These are phyloP conservation scores for Pseudocercospora ulei DNA, from an alignment of 2,329 filamentous ascomycete genomes.

Conservation along the genomic window DNA sequence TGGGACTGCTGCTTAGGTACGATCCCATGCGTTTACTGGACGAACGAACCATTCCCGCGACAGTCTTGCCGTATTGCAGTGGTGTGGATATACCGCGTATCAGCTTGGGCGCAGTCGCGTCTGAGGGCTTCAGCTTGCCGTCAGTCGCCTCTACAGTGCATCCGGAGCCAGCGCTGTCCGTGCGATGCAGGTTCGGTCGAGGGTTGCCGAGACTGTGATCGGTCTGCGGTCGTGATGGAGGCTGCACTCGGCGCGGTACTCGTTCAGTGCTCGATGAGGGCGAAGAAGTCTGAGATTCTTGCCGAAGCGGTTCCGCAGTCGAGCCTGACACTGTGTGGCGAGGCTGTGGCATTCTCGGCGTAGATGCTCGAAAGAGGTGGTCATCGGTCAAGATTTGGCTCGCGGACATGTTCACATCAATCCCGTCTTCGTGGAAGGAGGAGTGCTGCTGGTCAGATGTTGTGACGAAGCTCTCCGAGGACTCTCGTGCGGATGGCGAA, in stretches of 20 bases:
- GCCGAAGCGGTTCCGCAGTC: slow-evolving; percentile 26
- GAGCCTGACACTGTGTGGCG: slow-evolving; percentile 19
- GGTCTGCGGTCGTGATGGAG: slow-evolving; percentile 28
- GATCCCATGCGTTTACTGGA: slow-evolving; percentile 65
- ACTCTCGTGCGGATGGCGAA: slow-evolving; percentile 49
- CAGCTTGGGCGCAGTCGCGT: slow-evolving; percentile 15
- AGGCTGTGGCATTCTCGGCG: slow-evolving; percentile 40
- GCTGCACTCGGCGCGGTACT: slow-evolving; percentile 26
- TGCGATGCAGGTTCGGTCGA: slow-evolving; percentile 13
- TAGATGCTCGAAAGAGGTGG: slow-evolving; percentile 77
- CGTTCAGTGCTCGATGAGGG: slow-evolving; percentile 28
- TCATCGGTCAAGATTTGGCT: slow-evolving; percentile 84
- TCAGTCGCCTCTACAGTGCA: slow-evolving; percentile 14
- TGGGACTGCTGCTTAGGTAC: slow-evolving; percentile 71
- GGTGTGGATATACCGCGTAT: slow-evolving; percentile 23
- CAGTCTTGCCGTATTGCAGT: slow-evolving; percentile 19
- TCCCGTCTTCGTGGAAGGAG: slow-evolving; percentile 17
- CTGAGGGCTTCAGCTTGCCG: slow-evolving; percentile 8
- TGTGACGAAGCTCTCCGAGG: slow-evolving; percentile 60
- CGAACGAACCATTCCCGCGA: slow-evolving; percentile 33
- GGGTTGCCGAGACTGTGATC: slow-evolving; percentile 14
- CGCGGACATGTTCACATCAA: slow-evolving; percentile 50
- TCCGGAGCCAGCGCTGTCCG: slow-evolving; percentile 16
- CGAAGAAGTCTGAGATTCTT: slow-evolving; percentile 35
- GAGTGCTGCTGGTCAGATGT: slow-evolving; percentile 28